Evolutionary conservation across 1,284 basidiomycete genomes (phyloP).

Genomic region (Testicularia cyperi): DNA sequence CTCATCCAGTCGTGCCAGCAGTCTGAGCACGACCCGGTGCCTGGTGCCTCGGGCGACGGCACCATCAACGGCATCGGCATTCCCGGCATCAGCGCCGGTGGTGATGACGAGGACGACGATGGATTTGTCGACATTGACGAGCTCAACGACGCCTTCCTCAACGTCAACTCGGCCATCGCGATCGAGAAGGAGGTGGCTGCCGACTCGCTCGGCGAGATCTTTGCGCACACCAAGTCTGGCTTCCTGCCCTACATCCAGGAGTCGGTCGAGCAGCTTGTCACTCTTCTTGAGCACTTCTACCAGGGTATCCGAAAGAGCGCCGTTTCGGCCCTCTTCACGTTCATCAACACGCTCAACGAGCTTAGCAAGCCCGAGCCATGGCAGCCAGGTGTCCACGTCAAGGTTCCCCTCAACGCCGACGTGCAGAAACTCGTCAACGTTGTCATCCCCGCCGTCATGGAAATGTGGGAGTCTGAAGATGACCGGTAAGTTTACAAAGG

Average conservation of each 20-base stretch:
- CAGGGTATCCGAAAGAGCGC: slow-evolving; percentile 97
- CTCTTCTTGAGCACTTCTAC: slow-evolving; percentile 89
- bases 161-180: slow-evolving; percentile 90
- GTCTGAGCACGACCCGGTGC: slow-evolving; percentile 63
- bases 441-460: slow-evolving; percentile 75
- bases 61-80: slow-evolving; percentile 64
- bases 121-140: slow-evolving; percentile 72
- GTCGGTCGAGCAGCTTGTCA: slow-evolving; percentile 77
- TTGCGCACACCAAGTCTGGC: slow-evolving; percentile 75
- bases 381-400: slow-evolving; percentile 71
- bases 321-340: slow-evolving; percentile 82
- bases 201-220: slow-evolving; percentile 90
- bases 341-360: slow-evolving; percentile 89
- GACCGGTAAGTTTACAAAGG: slow-evolving; percentile 80
- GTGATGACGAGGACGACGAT: slow-evolving; percentile 66
- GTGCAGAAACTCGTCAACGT: slow-evolving; percentile 81
- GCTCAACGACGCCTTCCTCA: slow-evolving; percentile 66
- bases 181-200: slow-evolving; percentile 99
- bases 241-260: slow-evolving; percentile 80
- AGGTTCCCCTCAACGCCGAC: slow-evolving; percentile 70
- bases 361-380: slow-evolving; percentile 80
- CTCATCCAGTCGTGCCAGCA: slow-evolving; percentile 84
- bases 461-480: slow-evolving; percentile 91
- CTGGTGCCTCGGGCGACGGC: slow-evolving; percentile 56
- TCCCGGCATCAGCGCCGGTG: slow-evolving; percentile 69